Conservation (phyloP, 768 basidiomycete genomes). For the Mycena sanguinolenta region DNA sequence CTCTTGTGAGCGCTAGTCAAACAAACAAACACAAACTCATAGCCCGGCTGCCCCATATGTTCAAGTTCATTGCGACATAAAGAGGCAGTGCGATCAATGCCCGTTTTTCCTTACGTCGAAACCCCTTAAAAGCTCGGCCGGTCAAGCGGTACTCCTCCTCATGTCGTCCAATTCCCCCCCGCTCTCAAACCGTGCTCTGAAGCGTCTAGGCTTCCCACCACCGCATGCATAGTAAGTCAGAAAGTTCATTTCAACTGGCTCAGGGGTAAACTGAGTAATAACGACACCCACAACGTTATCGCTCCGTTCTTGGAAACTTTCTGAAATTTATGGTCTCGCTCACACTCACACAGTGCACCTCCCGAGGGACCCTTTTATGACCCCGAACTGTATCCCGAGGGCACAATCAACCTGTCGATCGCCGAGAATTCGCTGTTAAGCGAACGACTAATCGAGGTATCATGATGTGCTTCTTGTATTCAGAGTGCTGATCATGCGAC, state of each 20-base stretch:
- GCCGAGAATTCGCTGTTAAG: constrained; percentile 36
- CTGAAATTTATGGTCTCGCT: background rate
- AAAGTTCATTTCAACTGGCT: background rate
- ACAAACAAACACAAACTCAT: background rate
- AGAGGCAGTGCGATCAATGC: background rate
- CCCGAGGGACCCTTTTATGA: constrained; percentile 30
- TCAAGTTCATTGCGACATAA: background rate
- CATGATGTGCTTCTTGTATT: too few species aligned
- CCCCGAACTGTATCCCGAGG: constrained; percentile 31
- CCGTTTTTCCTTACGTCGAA: background rate
- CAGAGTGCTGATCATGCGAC: background rate
- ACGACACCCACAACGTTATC: background rate
- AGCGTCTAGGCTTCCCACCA: constrained; percentile 23
- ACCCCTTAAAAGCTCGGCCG: background rate
- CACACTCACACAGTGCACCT: constrained; percentile 6
- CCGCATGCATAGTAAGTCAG: constrained; percentile 36
- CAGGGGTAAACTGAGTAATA: background rate
- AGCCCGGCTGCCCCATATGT: background rate
- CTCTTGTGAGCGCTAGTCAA: background rate
- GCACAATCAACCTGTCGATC: constrained; percentile 35
- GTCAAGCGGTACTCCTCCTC: background rate
- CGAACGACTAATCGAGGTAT: constrained; percentile 35
- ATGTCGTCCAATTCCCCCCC: constrained; percentile 22
- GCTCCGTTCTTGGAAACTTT: background rate
- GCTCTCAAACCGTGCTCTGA: constrained; percentile 29